phyloP scores from a whole-genome alignment of 495 filamentous ascomycete species.

The Xeromyces bisporus region DNA sequence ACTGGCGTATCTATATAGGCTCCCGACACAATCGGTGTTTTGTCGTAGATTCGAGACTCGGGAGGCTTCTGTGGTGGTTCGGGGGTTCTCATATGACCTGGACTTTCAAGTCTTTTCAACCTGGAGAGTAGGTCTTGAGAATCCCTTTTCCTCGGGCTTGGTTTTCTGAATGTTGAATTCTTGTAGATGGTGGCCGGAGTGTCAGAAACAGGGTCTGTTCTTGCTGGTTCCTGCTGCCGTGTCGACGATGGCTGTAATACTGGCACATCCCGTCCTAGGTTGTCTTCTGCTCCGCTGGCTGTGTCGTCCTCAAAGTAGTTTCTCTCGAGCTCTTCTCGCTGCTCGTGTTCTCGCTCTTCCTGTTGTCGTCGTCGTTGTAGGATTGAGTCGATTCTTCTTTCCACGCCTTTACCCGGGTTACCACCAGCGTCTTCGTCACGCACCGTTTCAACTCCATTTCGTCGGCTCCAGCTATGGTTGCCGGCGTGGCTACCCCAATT shows the following conservation, averaged over 20 bases:
- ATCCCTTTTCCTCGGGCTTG: slow-evolving; percentile 31
- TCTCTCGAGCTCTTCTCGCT: too few relatives aligned
- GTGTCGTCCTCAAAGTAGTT: too few relatives aligned
- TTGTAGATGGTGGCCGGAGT: slow-evolving; percentile 39
- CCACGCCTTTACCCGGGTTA: too few relatives aligned
- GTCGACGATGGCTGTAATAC: slow-evolving; percentile 9
- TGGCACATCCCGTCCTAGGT: not conserved
- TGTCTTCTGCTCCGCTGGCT: not conserved
- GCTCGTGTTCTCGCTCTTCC: too few relatives aligned
- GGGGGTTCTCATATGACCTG: slow-evolving; percentile 14
- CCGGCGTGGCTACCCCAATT: too few relatives aligned
- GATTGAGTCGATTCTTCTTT: too few relatives aligned
- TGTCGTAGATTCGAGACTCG: slow-evolving; percentile 19
- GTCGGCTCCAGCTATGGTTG: too few relatives aligned
- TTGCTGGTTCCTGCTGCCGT: slow-evolving; percentile 15
- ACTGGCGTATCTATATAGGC: slow-evolving; percentile 38
- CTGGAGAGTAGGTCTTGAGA: slow-evolving; percentile 48
- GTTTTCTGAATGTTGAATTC: slow-evolving; percentile 16
- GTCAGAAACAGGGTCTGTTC: slow-evolving; percentile 26
- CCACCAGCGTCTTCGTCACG: too few relatives aligned
- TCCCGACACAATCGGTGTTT: slow-evolving; percentile 33
- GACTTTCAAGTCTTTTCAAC: slow-evolving; percentile 44
- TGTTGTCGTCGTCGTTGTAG: too few relatives aligned
- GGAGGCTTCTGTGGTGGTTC: slow-evolving; percentile 30
- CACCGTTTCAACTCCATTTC: too few relatives aligned